These are phyloP conservation scores for Polyporus arcularius DNA, from an alignment of 768 basidiomycete species.

Conservation along the genomic window DNA sequence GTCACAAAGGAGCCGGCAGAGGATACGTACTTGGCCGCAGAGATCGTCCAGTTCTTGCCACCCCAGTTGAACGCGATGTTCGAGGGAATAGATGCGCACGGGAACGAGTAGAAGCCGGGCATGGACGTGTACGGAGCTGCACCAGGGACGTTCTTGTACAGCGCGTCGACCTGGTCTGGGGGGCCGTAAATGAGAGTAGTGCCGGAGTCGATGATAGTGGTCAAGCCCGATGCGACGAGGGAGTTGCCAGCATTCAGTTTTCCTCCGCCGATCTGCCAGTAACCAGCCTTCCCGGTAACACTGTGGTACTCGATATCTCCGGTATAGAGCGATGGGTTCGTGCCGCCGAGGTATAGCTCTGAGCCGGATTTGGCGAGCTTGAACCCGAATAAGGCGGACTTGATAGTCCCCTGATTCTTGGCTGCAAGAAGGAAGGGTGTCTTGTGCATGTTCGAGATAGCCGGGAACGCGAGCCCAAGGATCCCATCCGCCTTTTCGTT, in stretches of 20 bases:
- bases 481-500: conserved; percentile 21
- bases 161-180: conserved; percentile 17
- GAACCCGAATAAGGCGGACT: conserved; percentile 29
- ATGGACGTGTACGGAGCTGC: conserved; percentile 14
- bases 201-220: conserved; percentile 32
- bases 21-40: conserved; percentile 16
- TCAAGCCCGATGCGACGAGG: conserved; percentile 8
- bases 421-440: conserved; percentile 26
- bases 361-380: conserved; percentile 27
- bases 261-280: conserved; percentile 28
- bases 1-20: not conserved
- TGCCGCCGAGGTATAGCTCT: conserved; percentile 41
- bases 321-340: conserved; percentile 34
- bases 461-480: conserved; percentile 26
- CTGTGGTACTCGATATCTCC: conserved; percentile 33
- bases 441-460: conserved; percentile 20
- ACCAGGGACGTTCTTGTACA: conserved; percentile 32
- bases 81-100: conserved; percentile 18
- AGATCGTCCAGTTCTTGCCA: conserved; percentile 20
- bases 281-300: conserved; percentile 25
- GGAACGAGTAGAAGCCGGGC: conserved; percentile 29
- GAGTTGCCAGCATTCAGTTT: conserved; percentile 11
- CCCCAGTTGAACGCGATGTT: conserved; percentile 25
- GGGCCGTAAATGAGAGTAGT: conserved; percentile 35
- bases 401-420: conserved; percentile 18